Evolutionary conservation across 129 eudicot species (phyloP).

Genomic region (Sambucus nigra): DNA sequence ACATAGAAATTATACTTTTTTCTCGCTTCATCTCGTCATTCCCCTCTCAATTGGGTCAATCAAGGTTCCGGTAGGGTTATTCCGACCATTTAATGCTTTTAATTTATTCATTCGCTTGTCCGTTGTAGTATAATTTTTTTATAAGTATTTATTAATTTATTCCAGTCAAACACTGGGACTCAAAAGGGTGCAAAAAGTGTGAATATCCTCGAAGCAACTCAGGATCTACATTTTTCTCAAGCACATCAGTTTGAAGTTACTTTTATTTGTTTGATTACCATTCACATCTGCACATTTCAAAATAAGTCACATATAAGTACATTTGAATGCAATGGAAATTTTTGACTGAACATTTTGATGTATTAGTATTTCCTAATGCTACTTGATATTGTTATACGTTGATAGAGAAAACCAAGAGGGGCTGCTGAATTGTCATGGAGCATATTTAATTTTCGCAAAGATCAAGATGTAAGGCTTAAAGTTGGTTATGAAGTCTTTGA

Average conservation of each 20-base stretch:
- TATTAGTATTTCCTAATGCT: background rate
- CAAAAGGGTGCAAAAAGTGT: too few relatives aligned
- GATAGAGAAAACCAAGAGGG: slow-evolving; percentile 52
- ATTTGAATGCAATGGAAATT: background rate
- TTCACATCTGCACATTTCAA: background rate
- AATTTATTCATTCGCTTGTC: too few relatives aligned
- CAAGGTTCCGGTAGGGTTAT: too few relatives aligned
- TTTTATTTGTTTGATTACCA: background rate
- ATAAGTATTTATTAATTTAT: too few relatives aligned
- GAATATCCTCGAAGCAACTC: too few relatives aligned
- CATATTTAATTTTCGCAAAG: slow-evolving; percentile 61
- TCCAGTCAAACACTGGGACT: too few relatives aligned
- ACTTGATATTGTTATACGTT: slow-evolving; percentile 5
- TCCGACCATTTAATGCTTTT: too few relatives aligned
- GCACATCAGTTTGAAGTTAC: background rate
- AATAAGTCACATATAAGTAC: background rate
- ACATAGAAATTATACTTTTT: too few relatives aligned
- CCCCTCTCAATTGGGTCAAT: too few relatives aligned
- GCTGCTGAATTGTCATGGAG: slow-evolving; percentile 77
- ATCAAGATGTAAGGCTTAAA: slow-evolving; percentile 80
- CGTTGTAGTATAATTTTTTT: too few relatives aligned
- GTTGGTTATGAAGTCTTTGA: slow-evolving; percentile 66
- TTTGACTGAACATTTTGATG: background rate
- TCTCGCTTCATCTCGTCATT: too few relatives aligned
- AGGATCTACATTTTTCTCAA: too few relatives aligned